Evolutionary conservation across 768 basidiomycete species (phyloP), one percentile per base, ranked within the genome.

Genomic region (Suillus luteus): DNA sequence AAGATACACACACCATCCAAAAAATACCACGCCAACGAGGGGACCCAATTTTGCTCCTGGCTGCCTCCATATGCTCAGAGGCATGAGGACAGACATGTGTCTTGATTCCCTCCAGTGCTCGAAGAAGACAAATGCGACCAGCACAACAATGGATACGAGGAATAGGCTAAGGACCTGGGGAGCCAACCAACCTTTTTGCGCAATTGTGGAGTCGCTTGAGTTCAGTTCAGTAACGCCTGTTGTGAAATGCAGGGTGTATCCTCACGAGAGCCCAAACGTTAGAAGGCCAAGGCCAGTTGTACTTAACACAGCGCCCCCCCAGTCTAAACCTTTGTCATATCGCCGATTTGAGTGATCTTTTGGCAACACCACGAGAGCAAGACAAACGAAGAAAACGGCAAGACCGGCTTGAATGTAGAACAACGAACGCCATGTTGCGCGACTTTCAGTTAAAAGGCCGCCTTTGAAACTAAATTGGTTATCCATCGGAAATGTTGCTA

Each of bases 391-490:
- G 0, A 74, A 44, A 15, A 66, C 55, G n/a, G 66, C 72, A 15
- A 78, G 72, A 2, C 72, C 76, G 5, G 74, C 69, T 65, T 78
- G 75, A 27, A 78, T 71, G 64, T 66, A 76, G 66, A 76, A 78
- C 24, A 76, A 73, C 8, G 72, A 68, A 7, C 76, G 67, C 76
- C 76, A 76, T 11, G 76, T 73, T 24, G 73, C 72, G 3, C 51
- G 43, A 57, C 71, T 72, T 61, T 76, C 69, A 43, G 72, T 68
- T n/a, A 78, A 66, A 15, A 77, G 63, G 43, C 76, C 76, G 41
- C 76, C 75, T 75, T 63, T 5, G 61, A 55, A 55, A 22, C 33
- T 48, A 35, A 15, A 35, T 14, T 22, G 19, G 33, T 57, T 38
- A 12, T 12, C n/a, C 35, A 35, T 38, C 31, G 14, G n/a, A 48